These are phyloP conservation scores for Sphaceloma murrayae DNA, from an alignment of 2,329 filamentous ascomycete species.

Conservation along the genomic window DNA sequence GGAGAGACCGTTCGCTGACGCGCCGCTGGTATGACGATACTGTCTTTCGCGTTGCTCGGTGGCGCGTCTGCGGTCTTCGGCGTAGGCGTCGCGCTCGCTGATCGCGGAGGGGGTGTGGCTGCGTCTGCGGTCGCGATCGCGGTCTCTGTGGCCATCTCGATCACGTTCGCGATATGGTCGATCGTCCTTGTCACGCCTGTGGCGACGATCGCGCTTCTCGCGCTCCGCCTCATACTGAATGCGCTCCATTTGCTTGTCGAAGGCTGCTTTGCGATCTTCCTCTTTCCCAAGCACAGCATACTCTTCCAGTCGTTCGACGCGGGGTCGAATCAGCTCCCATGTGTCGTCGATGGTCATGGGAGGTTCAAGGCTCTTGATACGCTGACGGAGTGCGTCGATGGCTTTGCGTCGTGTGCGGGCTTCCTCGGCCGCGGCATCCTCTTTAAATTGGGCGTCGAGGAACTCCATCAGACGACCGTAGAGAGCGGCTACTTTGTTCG, in stretches of 20 bases:
- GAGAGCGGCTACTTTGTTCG: slow-evolving; percentile 25
- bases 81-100: slow-evolving; percentile 42
- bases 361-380: slow-evolving; percentile 83
- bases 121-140: slow-evolving; percentile 19
- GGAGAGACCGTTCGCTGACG: slow-evolving; percentile 25
- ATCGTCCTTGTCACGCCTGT: slow-evolving; percentile 42
- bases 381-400: slow-evolving; percentile 72
- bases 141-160: slow-evolving; percentile 33
- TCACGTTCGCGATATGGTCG: too few species aligned
- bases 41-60: slow-evolving; percentile 90
- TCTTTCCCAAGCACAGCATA: slow-evolving; percentile 76
- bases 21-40: slow-evolving; percentile 62
- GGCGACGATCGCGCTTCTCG: slow-evolving; percentile 28
- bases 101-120: slow-evolving; percentile 3
- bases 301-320: slow-evolving; percentile 71
- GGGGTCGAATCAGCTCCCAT: slow-evolving; percentile 77
- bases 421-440: slow-evolving; percentile 71
- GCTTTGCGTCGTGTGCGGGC: slow-evolving; percentile 80
- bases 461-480: slow-evolving; percentile 9
- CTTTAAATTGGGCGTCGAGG: slow-evolving; percentile 32
- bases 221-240: slow-evolving; percentile 84
- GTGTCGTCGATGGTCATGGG: slow-evolving; percentile 67
- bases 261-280: slow-evolving; percentile 70
- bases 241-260: slow-evolving; percentile 84
- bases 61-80: slow-evolving; percentile 87